phyloP scores from a whole-genome alignment of 257 asterid species.

The Osmanthus fragrans region DNA sequence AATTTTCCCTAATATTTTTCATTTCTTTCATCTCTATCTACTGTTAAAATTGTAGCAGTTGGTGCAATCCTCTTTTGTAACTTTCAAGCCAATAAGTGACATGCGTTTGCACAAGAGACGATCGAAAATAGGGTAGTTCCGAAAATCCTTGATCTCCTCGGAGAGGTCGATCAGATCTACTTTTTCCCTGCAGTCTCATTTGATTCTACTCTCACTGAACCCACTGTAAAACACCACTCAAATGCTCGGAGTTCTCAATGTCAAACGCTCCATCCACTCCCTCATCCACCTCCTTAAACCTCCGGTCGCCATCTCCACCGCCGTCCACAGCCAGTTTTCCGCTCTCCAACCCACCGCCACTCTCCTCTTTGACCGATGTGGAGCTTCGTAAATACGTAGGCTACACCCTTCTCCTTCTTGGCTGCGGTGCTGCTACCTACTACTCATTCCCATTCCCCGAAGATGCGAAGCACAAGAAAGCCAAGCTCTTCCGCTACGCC shows the following conservation, averaged over 20 bases:
- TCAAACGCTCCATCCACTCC: constrained; percentile 57
- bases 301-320: constrained; percentile 19
- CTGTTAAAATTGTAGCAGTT: too few relatives aligned
- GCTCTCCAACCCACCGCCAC: constrained; percentile 41
- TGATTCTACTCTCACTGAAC: neutral
- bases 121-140: too few relatives aligned
- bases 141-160: neutral
- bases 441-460: constrained; percentile 85
- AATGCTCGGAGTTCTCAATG: constrained; percentile 55
- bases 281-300: constrained; percentile 20
- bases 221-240: constrained; percentile 31
- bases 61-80: too few relatives aligned
- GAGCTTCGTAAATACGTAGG: constrained; percentile 87
- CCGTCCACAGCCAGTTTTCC: too few relatives aligned
- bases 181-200: neutral
- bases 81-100: too few relatives aligned
- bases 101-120: too few relatives aligned
- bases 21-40: too few relatives aligned
- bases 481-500: constrained; percentile 89
- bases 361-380: constrained; percentile 60
- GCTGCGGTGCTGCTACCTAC: constrained; percentile 85
- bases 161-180: neutral
- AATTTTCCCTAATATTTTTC: too few relatives aligned
- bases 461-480: constrained; percentile 75
- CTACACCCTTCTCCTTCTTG: constrained; percentile 71